phyloP scores from a whole-genome alignment of 495 filamentous ascomycete genomes.

The Diplogelasinospora grovesii region DNA sequence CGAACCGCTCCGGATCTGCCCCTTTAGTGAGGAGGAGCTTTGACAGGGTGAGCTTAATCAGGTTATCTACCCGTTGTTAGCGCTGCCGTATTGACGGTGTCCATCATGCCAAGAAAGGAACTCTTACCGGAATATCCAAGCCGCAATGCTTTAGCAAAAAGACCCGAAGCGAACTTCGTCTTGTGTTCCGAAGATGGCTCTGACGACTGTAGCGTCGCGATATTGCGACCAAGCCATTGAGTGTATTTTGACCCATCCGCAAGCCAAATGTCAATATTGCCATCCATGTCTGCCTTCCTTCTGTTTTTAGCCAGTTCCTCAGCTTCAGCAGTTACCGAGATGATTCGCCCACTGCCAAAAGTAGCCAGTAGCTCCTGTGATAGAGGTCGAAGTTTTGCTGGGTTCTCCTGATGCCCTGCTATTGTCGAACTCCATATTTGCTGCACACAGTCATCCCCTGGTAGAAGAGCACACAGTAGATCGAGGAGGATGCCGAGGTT shows the following conservation, averaged over 20 bases:
- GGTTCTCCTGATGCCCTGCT: constrained; percentile 1
- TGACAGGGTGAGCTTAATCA: constrained; percentile 46
- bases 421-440: constrained; percentile 42
- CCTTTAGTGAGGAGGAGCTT: constrained; percentile 38
- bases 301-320: constrained; percentile 42
- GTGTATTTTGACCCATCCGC: constrained; percentile 58
- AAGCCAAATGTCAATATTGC: constrained; percentile 49
- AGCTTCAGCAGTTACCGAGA: constrained; percentile 72
- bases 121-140: constrained; percentile 66
- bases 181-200: constrained; percentile 32
- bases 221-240: constrained; percentile 66
- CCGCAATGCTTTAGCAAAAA: constrained; percentile 59
- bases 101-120: not conserved
- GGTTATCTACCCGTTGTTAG: constrained; percentile 40
- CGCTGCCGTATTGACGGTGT: not conserved
- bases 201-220: constrained; percentile 46
- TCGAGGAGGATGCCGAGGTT: constrained; percentile 38
- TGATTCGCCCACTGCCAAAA: constrained; percentile 62
- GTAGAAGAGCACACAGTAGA: constrained; percentile 48
- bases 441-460: constrained; percentile 45
- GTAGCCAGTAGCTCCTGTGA: constrained; percentile 42
- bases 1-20: constrained; percentile 24
- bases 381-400: constrained; percentile 14
- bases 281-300: constrained; percentile 2
- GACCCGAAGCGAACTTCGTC: constrained; percentile 48